These are phyloP conservation scores for Metschnikowia proteae DNA, from an alignment of 805 yeast species.

Conservation along the genomic window DNA sequence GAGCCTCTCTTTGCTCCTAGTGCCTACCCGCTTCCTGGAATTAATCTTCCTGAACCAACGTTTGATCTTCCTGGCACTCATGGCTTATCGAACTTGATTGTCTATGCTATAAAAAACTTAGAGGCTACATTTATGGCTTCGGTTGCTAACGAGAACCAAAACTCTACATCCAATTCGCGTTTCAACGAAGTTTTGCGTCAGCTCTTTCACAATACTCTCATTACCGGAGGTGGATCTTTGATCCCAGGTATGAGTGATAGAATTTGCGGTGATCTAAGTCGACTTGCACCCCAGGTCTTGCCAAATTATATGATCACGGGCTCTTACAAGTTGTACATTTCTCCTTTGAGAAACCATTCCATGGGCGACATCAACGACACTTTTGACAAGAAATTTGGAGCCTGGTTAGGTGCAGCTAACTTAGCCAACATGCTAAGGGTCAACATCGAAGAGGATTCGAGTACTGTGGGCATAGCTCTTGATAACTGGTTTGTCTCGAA, in stretches of 20 bases:
- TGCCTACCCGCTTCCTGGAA: constrained; percentile 42
- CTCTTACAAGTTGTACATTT: constrained; percentile 19
- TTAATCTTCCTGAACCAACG: constrained; percentile 30
- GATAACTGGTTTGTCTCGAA: constrained; percentile 56
- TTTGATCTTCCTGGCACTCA: constrained; percentile 46
- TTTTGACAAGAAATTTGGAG: constrained; percentile 55
- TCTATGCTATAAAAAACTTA: constrained; percentile 34
- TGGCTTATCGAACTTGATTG: constrained; percentile 42
- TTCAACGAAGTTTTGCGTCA: constrained; percentile 39
- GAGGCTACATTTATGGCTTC: constrained; percentile 31
- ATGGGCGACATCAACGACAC: constrained; percentile 30
- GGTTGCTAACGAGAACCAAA: constrained; percentile 19
- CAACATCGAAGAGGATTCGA: constrained; percentile 18
- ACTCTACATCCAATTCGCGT: constrained; percentile 27
- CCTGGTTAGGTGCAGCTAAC: constrained; percentile 74
- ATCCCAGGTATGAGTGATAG: constrained; percentile 55
- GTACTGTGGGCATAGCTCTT: constrained; percentile 34
- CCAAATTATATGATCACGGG: constrained; percentile 42
- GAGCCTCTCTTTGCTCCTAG: constrained; percentile 74
- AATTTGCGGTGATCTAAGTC: constrained; percentile 51
- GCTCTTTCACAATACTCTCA: constrained; percentile 42
- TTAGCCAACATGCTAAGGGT: constrained; percentile 60
- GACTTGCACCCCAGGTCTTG: constrained; percentile 40
- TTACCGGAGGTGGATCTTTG: constrained; percentile 59
- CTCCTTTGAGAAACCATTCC: constrained; percentile 24